Conservation (phyloP, 2,329 filamentous ascomycete genomes). For the Sporothrix dimorphospora region DNA sequence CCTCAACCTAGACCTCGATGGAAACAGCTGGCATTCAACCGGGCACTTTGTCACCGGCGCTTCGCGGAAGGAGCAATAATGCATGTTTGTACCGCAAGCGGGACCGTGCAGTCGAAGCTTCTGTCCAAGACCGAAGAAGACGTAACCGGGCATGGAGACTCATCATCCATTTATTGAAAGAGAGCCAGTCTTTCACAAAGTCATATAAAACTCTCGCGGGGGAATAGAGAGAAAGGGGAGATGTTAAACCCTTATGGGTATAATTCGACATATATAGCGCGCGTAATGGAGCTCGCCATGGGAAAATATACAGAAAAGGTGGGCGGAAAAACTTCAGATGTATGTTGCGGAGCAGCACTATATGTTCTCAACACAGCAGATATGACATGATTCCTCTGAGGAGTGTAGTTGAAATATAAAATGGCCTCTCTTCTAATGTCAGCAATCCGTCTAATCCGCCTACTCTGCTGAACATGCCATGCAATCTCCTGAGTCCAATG, state of each 20-base stretch:
- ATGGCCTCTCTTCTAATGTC: too few relatives aligned
- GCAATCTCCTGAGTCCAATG: not conserved
- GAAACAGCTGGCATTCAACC: not conserved
- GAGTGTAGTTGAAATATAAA: too few relatives aligned
- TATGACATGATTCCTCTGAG: too few relatives aligned
- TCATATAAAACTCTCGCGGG: not conserved
- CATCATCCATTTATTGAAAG: not conserved
- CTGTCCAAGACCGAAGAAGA: not conserved
- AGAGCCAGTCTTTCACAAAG: not conserved
- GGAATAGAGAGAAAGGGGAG: not conserved
- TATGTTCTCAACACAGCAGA: too few relatives aligned
- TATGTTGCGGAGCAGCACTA: too few relatives aligned
- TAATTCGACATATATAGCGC: not conserved
- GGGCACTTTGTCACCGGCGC: not conserved
- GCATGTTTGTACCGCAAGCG: not conserved
- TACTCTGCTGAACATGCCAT: not conserved
- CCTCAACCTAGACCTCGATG: not conserved
- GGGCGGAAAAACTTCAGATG: too few relatives aligned
- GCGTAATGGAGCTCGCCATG: not conserved
- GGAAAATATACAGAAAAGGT: not conserved
- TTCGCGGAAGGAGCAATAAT: not conserved
- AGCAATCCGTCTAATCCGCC: not conserved
- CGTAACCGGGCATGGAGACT: not conserved
- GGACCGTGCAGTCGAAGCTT: not conserved
- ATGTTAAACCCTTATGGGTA: not conserved